Evolutionary conservation across 1,284 basidiomycete species (phyloP).

Genomic region (Trametes versicolor): DNA sequence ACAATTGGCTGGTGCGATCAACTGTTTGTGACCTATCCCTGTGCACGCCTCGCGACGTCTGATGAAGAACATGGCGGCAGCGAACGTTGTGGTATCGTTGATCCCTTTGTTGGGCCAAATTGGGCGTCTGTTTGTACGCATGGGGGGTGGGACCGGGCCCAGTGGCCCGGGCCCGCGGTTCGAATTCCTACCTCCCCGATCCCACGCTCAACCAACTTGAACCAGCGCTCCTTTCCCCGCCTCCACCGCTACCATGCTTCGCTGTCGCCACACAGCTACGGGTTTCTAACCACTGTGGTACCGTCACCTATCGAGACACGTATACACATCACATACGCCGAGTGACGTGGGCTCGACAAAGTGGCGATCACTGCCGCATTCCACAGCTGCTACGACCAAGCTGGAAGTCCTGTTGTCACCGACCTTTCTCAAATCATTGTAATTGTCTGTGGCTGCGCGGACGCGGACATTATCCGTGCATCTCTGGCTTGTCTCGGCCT

Average conservation of each 20-base stretch:
- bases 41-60: background rate
- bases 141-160: background rate
- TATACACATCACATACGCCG: background rate
- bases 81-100: too few relatives aligned
- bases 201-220: background rate
- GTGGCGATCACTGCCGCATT: too few relatives aligned
- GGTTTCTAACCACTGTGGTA: background rate
- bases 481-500: background rate
- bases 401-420: background rate
- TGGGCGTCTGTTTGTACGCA: constrained; percentile 4
- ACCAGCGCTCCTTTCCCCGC: background rate
- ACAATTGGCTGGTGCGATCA: background rate
- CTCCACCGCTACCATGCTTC: background rate
- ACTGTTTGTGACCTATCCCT: background rate
- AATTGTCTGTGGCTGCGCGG: too few relatives aligned
- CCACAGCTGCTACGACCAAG: background rate
- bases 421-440: background rate
- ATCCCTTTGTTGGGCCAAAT: background rate
- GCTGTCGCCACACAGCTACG: background rate
- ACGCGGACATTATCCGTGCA: background rate
- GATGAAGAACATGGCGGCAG: background rate
- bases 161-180: background rate
- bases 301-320: background rate
- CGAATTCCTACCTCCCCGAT: background rate
- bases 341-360: too few relatives aligned